Base-by-base conservation (phyloP, 352 stramenopile genomes). In the Phytophthora syringae region DNA sequence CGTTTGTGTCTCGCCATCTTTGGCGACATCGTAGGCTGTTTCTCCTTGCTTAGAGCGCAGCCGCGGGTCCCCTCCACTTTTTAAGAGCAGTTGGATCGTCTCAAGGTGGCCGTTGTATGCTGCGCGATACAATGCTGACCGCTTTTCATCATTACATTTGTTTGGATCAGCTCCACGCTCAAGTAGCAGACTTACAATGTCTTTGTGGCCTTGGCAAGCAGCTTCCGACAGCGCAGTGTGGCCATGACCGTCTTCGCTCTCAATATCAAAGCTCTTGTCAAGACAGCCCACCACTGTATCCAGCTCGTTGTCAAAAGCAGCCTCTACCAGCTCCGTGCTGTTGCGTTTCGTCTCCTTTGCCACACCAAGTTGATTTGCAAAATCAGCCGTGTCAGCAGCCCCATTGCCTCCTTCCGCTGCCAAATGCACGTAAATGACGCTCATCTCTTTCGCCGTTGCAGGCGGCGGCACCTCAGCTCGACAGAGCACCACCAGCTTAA, bases 211-310 rank as follows among this genome's bases (percentile, higher is more conserved):
- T 58, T 97, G 90, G n/a, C 79, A 90, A 0, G 88, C 83, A 2
- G 91, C 92, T 68, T 97, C 92, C 0, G 85, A 95, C 0, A 98
- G 66, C 7, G 89, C 79, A 7, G 91, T 97, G 64, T 97, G 90
- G 5, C 84, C 75, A 39, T 95, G 88, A 15, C 86, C 90, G 45
- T 97, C 91, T 34, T 88, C 72, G 18, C 79, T 93, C 32, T 98
- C 91, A 11, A 97, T 59, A 44, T 96, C 85, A 59, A 93, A 97
- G 37, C 92, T 94, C 52, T 96, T 92, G 40, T 94, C 88, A 5
- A 98, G 48, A 44, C 70, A 84, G 12, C 78, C 74, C 7, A 87
- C 68, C 5, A 97, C 70, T 2, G 71, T 75, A 0, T 90, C 86
- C 18, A 97, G 54, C 16, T 97, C 88, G 27, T 89, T 82, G 36